Percentiles rank a stretch among this genome's conserved stretches.
phyloP scores from a whole-genome alignment of 179 eudicot genomes.

The Patellifolia procumbens region DNA sequence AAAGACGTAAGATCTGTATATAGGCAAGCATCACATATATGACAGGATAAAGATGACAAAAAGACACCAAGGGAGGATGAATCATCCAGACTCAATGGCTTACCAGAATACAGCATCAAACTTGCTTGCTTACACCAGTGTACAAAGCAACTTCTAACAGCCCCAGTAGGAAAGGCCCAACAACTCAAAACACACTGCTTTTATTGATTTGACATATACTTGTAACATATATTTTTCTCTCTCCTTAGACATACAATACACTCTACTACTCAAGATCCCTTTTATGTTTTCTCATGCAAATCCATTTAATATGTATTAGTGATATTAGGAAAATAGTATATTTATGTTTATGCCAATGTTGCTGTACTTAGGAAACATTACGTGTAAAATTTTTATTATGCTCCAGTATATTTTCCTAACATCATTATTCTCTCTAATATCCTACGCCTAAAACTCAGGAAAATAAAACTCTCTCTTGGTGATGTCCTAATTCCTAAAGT shows the following conservation, averaged over 20 bases:
- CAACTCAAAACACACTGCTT: conserved; percentile 1
- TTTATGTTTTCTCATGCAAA: neutral
- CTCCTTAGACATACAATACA: neutral
- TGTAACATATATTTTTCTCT: neutral
- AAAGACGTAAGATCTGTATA: neutral
- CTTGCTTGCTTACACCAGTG: neutral
- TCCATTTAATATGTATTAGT: neutral
- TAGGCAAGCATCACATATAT: neutral
- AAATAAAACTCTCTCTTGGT: neutral
- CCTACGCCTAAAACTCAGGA: neutral
- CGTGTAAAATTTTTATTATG: no score
- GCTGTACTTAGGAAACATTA: no score
- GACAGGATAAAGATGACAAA: neutral
- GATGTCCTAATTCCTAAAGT: neutral
- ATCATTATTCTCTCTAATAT: no score
- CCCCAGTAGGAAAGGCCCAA: neutral
- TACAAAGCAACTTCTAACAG: neutral
- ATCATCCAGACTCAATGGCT: neutral
- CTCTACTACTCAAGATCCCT: neutral
- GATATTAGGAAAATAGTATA: no score
- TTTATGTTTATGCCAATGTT: no score
- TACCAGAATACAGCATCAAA: neutral
- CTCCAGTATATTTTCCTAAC: no score
- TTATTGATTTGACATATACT: neutral
- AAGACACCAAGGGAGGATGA: neutral